Base-by-base conservation (phyloP, 805 yeast species). In the Torulaspora franciscae region DNA sequence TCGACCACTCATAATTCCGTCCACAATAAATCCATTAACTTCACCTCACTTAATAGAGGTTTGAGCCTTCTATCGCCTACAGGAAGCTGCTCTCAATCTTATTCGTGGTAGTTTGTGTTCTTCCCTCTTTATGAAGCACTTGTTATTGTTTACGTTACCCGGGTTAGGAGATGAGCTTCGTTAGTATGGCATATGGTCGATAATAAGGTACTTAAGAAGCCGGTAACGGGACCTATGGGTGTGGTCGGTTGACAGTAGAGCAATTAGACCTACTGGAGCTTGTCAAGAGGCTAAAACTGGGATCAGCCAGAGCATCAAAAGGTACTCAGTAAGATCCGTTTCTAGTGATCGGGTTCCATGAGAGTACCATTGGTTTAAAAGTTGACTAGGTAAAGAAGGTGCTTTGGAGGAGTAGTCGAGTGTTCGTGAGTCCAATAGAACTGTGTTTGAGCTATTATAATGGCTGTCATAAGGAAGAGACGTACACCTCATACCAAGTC, bases 391-490 rank as follows among this genome's bases (percentile, higher is more conserved):
- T 13, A 7, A 19, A 4, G 33, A 30, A 14, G 33, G 33, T 30
- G 14, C 6, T 15, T 15, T 19, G 9, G 30, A 30, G 11, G 19
- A 8, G 7, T 30, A 19, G 33, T 14, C 13, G 15, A 15, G 19
- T 7, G 10, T 6, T 15, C 11, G 6, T 10, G 19, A 15, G 33
- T 14, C 19, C 11, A 6, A 4, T 30, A 14, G 33, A 15, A 14
- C 17, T 22, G 13, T 15, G 15, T 30, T 30, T 17, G 33, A 6
- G 9, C 15, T 29, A 4, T 6, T n/a, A 17, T 10, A 13, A 61
- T 62, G 66, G 62, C 64, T 6, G 56, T 55, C 3, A 52, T 56
- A 5, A 58, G 57, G 40, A 62, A 56, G 47, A 59, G 54, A 43
- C 56, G 63, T 26, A 37, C 52, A 9, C 52, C 58, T 19, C 54